phyloP scores from a whole-genome alignment of 129 eudicot genomes.

The sunflower (Helianthus annuus) region DNA sequence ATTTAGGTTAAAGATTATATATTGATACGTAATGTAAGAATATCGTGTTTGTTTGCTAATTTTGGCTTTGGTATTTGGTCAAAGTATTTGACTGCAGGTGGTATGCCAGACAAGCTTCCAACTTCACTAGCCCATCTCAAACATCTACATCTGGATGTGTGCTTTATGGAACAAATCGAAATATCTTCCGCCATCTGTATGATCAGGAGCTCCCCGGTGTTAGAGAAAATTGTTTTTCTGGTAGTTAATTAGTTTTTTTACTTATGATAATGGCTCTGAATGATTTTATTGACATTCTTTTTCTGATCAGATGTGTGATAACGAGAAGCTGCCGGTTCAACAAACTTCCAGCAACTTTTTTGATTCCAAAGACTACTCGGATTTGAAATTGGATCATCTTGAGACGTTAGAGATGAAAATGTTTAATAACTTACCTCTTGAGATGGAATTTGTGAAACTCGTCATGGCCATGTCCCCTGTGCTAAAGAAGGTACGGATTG shows the following conservation, averaged over 20 bases:
- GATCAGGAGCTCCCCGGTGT: constrained; percentile 18
- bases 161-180: background rate
- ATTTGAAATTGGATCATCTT: constrained; percentile 13
- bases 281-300: background rate
- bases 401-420: background rate
- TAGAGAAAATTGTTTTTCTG: background rate
- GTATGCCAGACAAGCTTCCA: constrained; percentile 7
- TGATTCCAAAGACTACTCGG: background rate
- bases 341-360: background rate
- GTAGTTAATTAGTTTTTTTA: background rate
- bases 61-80: background rate
- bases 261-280: background rate
- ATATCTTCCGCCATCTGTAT: constrained; percentile 4
- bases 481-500: constrained; percentile 5
- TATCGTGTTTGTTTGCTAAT: background rate
- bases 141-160: background rate
- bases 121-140: constrained; percentile 1
- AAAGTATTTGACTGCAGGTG: background rate
- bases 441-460: constrained; percentile 11
- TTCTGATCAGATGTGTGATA: background rate
- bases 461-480: constrained; percentile 2
- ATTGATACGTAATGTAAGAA: background rate
- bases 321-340: background rate
- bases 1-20: background rate
- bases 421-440: background rate